Evolutionary conservation across 83 land plant species (phyloP), one percentile per base, ranked within the genome.

Genomic region (Isoetes engelmannii): DNA sequence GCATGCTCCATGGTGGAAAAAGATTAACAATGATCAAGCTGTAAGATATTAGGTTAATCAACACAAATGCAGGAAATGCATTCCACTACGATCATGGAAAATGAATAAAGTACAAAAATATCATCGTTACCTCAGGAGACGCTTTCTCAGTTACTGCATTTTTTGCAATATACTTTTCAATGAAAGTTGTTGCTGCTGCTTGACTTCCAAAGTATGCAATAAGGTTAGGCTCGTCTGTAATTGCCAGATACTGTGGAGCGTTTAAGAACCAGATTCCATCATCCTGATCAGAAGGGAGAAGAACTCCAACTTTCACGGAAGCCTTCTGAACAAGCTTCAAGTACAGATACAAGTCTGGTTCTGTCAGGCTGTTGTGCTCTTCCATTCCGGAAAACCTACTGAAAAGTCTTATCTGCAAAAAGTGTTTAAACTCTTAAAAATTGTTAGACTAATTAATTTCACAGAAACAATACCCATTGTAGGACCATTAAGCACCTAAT

Each of bases 381-480:
- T 78, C 81, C 72, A 73, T 74, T n/a, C 73, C 77, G 9, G 63
- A 68, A 69, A 78, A 78, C 42, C 71, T 42, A 71, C 77, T 76
- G 59, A 78, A 78, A 10, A 78, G 47, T 53, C 81, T 61, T 17
- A 74, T 18, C 81, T 78, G 72, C 55, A 49, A 10, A 44, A 8
- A 65, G 37, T 28, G 13, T 51, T 51, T 17, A 51, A 15, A 51
- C 15, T 51, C 13, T 3, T 12, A 12, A 3, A 51, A 51, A 51
- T 51, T 0, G 0, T 17, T 12, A 51, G 1, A 51, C 0, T 12
- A 51, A 51, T 51, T 51, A 15, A 15, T 12, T 12, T 12, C 13
- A 51, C 0, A 12, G 17, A 51, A 1, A 1, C 1, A 51, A 51
- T 12, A 51, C 1, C 2, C 13, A 51, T 0, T 28, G 2, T 28